Evolutionary conservation across 257 asterid genomes (phyloP), one percentile per base, ranked within the genome.

Genomic region (Gentiana straminea): DNA sequence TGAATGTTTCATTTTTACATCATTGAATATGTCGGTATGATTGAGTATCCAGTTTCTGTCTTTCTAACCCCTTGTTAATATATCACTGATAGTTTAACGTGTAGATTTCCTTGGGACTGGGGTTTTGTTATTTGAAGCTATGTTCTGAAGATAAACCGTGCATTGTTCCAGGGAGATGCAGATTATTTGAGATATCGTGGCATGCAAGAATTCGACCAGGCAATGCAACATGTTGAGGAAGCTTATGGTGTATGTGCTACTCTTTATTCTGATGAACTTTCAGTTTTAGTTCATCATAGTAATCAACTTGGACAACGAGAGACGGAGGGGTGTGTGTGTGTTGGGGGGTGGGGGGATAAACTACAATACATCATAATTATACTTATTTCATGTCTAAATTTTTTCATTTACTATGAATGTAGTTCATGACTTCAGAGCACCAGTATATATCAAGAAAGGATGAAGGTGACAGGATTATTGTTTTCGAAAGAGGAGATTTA

Each of bases 381-480:
- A 13, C 9, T 2, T 34, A 2, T 15, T 43, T 37, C n/a, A 43
- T 35, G 24, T 35, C 10, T 5, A 6, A 41, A 41, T 41, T 7
- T 36, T 44, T 34, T 35, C 33, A 3, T 54, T 54, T 12, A 54
- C 58, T 52, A 36, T 54, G 10, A 35, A 44, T 69, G 74, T 84
- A 85, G 98, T 92, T 92, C 79, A 92, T 92, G 97, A 88, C 94
- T 12, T 81, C 97, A 41, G 86, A 79, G 71, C 95, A 87, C 75
- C 97, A 77, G 68, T 85, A 70, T 70, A 80, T 92, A 76, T 85
- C 98, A 38, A 75, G 82, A 73, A 83, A 88, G 71, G 73, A 88
- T 63, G 97, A 92, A 71, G 86, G 81, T 46, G 98, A 92, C 56
- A 81, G 79, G 75, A 32, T 77, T 51, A 79, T 92, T 49, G 84